Percentiles rank a stretch among this genome's conserved stretches.
These are phyloP conservation scores for Aspergillus amoenus DNA, from an alignment of 2,329 filamentous ascomycete genomes.

Conservation along the genomic window DNA sequence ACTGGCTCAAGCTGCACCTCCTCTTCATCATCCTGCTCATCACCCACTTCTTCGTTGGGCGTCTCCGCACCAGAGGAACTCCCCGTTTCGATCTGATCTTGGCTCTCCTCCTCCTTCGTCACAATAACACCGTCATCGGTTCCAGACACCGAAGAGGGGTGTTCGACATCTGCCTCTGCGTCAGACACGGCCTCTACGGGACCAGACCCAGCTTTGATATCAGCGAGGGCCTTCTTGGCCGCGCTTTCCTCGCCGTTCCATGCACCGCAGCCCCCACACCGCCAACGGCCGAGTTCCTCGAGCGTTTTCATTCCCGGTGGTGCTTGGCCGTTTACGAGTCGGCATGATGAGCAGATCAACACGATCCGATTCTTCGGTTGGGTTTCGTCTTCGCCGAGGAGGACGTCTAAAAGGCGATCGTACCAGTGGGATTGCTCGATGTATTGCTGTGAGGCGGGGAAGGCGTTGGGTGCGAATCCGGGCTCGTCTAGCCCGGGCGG, in stretches of 20 bases:
- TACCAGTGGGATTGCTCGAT: slow-evolving; percentile 72
- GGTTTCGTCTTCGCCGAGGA: slow-evolving; percentile 93
- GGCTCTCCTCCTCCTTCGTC: slow-evolving; percentile 26
- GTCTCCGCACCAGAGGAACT: slow-evolving; percentile 24
- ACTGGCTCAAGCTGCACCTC: neutral
- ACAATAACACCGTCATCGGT: slow-evolving; percentile 30
- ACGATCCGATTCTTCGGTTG: slow-evolving; percentile 86
- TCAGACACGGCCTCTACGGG: slow-evolving; percentile 22
- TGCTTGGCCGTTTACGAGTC: slow-evolving; percentile 92
- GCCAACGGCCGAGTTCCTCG: slow-evolving; percentile 82
- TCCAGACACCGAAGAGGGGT: slow-evolving; percentile 20
- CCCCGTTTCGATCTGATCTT: slow-evolving; percentile 25
- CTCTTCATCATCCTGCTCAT: neutral
- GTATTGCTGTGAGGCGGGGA: slow-evolving; percentile 36
- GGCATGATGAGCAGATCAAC: slow-evolving; percentile 77
- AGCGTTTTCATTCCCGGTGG: slow-evolving; percentile 78
- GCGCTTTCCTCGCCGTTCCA: slow-evolving; percentile 82
- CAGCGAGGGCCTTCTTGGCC: slow-evolving; percentile 68
- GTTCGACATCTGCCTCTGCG: slow-evolving; percentile 22
- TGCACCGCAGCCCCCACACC: slow-evolving; percentile 78
- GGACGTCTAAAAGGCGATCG: slow-evolving; percentile 85
- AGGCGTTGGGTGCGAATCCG: slow-evolving; percentile 51
- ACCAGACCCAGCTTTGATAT: slow-evolving; percentile 48
- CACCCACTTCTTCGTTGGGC: slow-evolving; percentile 8
- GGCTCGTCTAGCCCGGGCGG: slow-evolving; percentile 36